These are phyloP conservation scores for Infundibulicybe gibba DNA, from an alignment of 768 basidiomycete genomes.

Conservation along the genomic window DNA sequence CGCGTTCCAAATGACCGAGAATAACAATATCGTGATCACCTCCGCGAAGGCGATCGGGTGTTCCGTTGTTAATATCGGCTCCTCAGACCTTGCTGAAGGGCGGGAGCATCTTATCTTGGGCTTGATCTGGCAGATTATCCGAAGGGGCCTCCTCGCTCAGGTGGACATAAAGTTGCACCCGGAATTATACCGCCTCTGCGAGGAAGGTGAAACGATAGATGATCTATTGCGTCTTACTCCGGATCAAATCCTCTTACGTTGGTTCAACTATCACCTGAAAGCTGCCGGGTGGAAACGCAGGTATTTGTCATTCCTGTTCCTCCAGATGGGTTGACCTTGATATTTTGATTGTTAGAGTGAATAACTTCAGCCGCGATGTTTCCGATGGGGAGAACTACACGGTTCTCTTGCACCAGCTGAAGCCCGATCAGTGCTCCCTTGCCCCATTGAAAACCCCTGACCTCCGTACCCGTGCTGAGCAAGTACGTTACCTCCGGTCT, in stretches of 20 bases:
- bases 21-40: constrained; percentile 99
- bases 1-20: constrained; percentile 98
- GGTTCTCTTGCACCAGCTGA: constrained; percentile 90
- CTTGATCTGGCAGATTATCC: constrained; percentile 98
- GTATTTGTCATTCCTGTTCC: constrained; percentile 30
- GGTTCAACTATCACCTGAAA: constrained; percentile 99
- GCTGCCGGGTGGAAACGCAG: constrained; percentile 88
- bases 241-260: constrained; percentile 95
- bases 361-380: constrained; percentile 98
- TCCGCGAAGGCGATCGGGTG: constrained; percentile 98
- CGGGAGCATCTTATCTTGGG: constrained; percentile 96
- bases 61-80: constrained; percentile 97
- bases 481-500: constrained; percentile 31
- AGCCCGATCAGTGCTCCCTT: constrained; percentile 90
- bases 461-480: constrained; percentile 83
- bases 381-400: constrained; percentile 98
- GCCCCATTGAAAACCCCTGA: constrained; percentile 86
- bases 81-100: constrained; percentile 88
- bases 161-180: constrained; percentile 99
- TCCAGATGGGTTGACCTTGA: background rate
- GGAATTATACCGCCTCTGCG: constrained; percentile 91
- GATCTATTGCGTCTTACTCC: constrained; percentile 92
- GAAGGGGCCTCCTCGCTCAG: constrained; percentile 87
- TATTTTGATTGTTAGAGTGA: constrained; percentile 57
- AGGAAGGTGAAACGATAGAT: constrained; percentile 96